Base-by-base conservation (phyloP, 805 yeast species). In the Myxozyma kluyveri region DNA sequence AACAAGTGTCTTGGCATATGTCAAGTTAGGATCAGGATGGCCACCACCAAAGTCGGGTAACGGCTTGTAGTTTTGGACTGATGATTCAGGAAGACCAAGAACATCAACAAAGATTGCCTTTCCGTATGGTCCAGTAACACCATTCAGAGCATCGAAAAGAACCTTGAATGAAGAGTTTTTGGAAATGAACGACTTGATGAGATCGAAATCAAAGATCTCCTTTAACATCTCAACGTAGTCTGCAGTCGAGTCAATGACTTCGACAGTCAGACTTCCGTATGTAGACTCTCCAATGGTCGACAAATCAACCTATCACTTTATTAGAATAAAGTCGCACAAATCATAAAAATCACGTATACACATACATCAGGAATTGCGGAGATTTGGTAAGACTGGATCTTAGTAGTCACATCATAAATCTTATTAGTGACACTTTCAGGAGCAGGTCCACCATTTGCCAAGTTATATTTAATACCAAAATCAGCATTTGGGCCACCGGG, bases 121-220 rank as follows among this genome's bases (percentile, higher is more conserved):
- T 54, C 96, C 98, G 67, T 93, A 91, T 19, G 98, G 97, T 40
- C 98, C 99, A 24, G 99, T 91, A 64, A 91, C 93, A 67, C 99
- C 99, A 65, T 88, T 87, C 63, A 91, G 74, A 1, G 91, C 88
- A 67, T 91, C 99, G 63, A 93, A 93, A 54, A 91, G 75, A 39
- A 89, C 78, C 63, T 77, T 79, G 74, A 88, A 89, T 40, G 79
- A 76, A 45, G 77, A 73, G 56, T 77, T 74, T 18, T 50, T 23
- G 37, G 75, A 58, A 52, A 91, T 74, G 69, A 93, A 93, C 42
- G 73, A 65, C 70, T 79, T 82, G 71, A 93, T 91, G 63, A 88
- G 73, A 10, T 77, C 81, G 67, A 93, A 88, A 69, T 91, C 98
- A 66, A 91, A 91, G 63, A 93, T 91, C 44, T 77, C 79, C 71